Evolutionary conservation across 148 eudicot species (phyloP).

Genomic region (Linanthus parryae): DNA sequence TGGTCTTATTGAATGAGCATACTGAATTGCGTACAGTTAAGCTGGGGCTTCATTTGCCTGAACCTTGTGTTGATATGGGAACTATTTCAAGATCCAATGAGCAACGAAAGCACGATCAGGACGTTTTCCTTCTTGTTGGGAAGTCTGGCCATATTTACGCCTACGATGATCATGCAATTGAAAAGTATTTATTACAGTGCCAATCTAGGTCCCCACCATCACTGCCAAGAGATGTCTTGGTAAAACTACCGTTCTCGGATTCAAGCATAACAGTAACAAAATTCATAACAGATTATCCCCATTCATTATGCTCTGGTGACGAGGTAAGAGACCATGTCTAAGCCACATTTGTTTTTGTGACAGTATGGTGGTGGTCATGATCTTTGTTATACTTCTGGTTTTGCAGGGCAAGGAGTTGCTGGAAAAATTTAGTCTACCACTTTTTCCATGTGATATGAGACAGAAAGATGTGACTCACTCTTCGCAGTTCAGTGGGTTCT

Average conservation of each 20-base stretch:
- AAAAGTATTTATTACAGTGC: slow-evolving; percentile 62
- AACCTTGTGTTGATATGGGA: slow-evolving; percentile 61
- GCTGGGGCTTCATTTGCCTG: slow-evolving; percentile 72
- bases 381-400: slow-evolving; percentile 5
- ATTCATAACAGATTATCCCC: slow-evolving; percentile 41
- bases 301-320: slow-evolving; percentile 26
- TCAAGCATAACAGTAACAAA: slow-evolving; percentile 55
- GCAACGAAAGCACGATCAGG: slow-evolving; percentile 56
- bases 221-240: slow-evolving; percentile 59
- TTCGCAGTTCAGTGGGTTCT: slow-evolving; percentile 42
- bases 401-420: slow-evolving; percentile 43
- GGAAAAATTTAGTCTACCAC: slow-evolving; percentile 41
- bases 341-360: background rate
- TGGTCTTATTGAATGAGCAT: slow-evolving; percentile 66
- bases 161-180: slow-evolving; percentile 72
- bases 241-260: slow-evolving; percentile 64
- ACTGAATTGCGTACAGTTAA: slow-evolving; percentile 76
- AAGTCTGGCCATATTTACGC: slow-evolving; percentile 66
- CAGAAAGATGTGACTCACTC: slow-evolving; percentile 37
- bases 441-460: slow-evolving; percentile 57
- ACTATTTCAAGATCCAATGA: slow-evolving; percentile 46
- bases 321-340: slow-evolving; percentile 36
- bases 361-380: background rate
- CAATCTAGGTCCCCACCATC: slow-evolving; percentile 65
- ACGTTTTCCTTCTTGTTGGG: slow-evolving; percentile 63